Percentiles rank a stretch among this genome's conserved stretches.
Conservation (phyloP, 2,329 filamentous ascomycete genomes). For the Phyllosticta paracitricarpa region DNA sequence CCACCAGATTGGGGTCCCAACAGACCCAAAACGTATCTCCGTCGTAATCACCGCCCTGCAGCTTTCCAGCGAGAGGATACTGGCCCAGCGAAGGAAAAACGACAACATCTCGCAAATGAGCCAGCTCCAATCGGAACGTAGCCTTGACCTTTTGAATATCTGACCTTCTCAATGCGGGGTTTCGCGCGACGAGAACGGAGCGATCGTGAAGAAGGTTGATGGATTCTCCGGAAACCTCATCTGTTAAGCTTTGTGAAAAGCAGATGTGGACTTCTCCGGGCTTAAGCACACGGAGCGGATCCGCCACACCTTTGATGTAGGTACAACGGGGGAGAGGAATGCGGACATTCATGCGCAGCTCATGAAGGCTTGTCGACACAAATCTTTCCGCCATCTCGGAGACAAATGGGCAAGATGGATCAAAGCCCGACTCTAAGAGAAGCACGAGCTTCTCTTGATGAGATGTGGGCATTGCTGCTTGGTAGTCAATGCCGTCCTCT, state of each 20-base stretch:
- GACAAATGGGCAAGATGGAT: constrained; percentile 41
- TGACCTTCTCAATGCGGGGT: constrained; percentile 58
- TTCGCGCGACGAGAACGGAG: constrained; percentile 57
- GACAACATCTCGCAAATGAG: constrained; percentile 65
- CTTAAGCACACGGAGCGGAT: constrained; percentile 50
- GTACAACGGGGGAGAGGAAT: constrained; percentile 53
- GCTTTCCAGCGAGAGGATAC: constrained; percentile 54
- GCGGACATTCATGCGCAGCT: constrained; percentile 47
- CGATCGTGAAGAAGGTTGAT: constrained; percentile 41
- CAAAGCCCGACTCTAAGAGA: constrained; percentile 43
- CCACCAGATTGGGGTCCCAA: constrained; percentile 58
- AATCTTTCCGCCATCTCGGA: constrained; percentile 39
- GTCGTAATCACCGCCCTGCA: constrained; percentile 75
- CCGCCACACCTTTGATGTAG: constrained; percentile 56
- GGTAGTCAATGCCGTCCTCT: constrained; percentile 15
- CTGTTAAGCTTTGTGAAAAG: constrained; percentile 52
- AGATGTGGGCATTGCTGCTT: constrained; percentile 18
- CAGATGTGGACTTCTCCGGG: constrained; percentile 59
- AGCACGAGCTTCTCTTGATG: constrained; percentile 21
- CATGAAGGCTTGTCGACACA: constrained; percentile 43
- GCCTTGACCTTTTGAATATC: constrained; percentile 57
- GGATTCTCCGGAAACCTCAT: constrained; percentile 43
- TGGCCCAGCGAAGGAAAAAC: constrained; percentile 61
- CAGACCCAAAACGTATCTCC: constrained; percentile 70
- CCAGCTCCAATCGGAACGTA: constrained; percentile 47